Conservation (phyloP, 352 stramenopile genomes). For the Blastocystis sp. region DNA sequence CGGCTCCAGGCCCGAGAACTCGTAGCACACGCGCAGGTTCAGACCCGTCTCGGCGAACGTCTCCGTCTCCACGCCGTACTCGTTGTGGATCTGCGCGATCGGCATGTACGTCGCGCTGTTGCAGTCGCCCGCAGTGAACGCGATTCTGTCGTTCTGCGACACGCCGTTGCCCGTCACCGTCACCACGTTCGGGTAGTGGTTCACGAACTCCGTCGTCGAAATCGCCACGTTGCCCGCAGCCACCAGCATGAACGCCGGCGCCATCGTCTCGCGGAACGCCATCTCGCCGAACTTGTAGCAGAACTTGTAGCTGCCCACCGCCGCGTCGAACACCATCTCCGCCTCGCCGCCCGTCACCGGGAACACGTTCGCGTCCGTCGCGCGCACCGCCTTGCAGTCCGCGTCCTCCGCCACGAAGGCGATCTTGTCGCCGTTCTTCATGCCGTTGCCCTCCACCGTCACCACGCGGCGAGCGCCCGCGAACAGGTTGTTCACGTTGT, state of each 20-base stretch:
- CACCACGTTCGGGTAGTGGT: conserved; percentile 58
- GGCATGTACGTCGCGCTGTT: not conserved
- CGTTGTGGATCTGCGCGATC: conserved; percentile 33
- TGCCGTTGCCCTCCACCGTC: conserved; percentile 26
- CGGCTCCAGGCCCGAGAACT: conserved; percentile 18
- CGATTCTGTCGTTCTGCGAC: conserved; percentile 63
- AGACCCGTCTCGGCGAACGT: conserved; percentile 53
- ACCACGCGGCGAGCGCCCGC: conserved; percentile 20
- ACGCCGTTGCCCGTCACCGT: conserved; percentile 53
- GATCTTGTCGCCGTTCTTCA: conserved; percentile 60
- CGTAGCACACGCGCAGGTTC: conserved; percentile 55
- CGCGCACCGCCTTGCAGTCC: conserved; percentile 4
- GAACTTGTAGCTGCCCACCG: conserved; percentile 36
- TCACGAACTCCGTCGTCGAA: conserved; percentile 59
- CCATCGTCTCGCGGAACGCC: conserved; percentile 47
- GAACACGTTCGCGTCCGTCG: conserved; percentile 36
- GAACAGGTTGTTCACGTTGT: conserved; percentile 32
- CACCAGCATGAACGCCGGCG: conserved; percentile 35
- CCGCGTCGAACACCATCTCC: conserved; percentile 41
- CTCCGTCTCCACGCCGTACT: conserved; percentile 39
- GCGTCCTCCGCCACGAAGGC: not conserved
- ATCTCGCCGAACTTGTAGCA: conserved; percentile 50
- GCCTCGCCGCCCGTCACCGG: not conserved
- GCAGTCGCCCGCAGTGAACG: conserved; percentile 43
- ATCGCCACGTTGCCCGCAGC: conserved; percentile 15